phyloP scores from a whole-genome alignment of 306 rosid species.

The Castanea mollissima region DNA sequence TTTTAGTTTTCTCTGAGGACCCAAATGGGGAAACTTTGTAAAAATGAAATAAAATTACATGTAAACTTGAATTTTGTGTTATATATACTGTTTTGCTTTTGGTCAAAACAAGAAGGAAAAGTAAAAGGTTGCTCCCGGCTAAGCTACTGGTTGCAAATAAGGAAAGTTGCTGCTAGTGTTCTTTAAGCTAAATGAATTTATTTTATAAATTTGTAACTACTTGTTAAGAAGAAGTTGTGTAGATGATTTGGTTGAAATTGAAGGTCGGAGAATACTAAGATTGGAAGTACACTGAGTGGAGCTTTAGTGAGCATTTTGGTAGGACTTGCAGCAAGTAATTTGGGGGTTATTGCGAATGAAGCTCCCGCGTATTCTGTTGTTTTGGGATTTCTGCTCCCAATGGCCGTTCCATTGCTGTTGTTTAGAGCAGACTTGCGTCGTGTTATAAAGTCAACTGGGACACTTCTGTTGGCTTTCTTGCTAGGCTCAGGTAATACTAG shows the following conservation, averaged over 20 bases:
- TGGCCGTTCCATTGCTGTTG: conserved; percentile 65
- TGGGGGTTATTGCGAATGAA: conserved; percentile 55
- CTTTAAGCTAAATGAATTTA: background rate
- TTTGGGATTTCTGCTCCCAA: conserved; percentile 56
- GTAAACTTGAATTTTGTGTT: background rate
- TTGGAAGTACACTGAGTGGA: conserved; percentile 69
- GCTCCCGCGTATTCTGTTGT: conserved; percentile 56
- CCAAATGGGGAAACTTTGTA: background rate
- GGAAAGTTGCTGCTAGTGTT: background rate
- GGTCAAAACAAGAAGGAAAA: background rate
- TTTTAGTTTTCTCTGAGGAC: background rate
- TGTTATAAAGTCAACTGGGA: conserved; percentile 63
- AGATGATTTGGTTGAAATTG: background rate
- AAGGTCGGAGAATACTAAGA: conserved; percentile 70
- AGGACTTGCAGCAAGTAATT: conserved; percentile 66
- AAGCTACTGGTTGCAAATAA: background rate
- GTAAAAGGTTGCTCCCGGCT: background rate
- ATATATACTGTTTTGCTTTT: background rate
- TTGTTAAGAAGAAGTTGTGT: background rate
- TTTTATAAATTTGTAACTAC: background rate
- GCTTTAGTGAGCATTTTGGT: conserved; percentile 62
- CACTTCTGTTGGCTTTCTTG: conserved; percentile 74
- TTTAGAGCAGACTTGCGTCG: conserved; percentile 75
- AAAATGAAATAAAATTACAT: background rate
- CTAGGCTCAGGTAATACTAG: conserved; percentile 59